Percentiles rank a stretch among this genome's conserved stretches.
Evolutionary conservation across 371 early-diverging fungal genomes (phyloP).

Genomic region (Saksenaea oblongispora): DNA sequence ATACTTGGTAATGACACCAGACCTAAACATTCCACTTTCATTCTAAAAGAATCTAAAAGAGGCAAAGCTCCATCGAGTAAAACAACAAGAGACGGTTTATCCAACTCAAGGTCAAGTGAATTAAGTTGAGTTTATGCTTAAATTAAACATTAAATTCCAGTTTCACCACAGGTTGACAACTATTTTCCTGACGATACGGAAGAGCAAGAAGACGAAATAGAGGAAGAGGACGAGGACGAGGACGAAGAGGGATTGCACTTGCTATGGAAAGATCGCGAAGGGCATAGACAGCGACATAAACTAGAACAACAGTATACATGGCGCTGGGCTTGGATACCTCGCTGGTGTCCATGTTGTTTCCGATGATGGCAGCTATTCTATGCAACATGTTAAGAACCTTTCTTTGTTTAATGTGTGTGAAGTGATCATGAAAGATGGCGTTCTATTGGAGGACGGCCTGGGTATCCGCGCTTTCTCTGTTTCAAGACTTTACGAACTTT

Average conservation of each 20-base stretch:
- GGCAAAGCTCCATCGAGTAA: background rate
- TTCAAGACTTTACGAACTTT: no score
- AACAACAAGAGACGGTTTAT: background rate
- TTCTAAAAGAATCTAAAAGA: background rate
- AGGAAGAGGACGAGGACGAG: constrained; percentile 8
- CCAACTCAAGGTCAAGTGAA: background rate
- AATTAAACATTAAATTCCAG: background rate
- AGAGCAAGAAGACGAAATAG: background rate
- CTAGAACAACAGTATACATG: constrained; percentile 18
- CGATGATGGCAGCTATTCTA: background rate
- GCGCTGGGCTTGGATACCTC: constrained; percentile 13
- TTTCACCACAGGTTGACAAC: background rate
- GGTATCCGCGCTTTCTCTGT: background rate
- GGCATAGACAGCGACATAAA: constrained; percentile 7
- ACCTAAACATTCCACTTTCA: background rate
- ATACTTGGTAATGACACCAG: background rate
- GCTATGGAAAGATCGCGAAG: constrained; percentile 11
- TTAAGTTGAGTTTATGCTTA: background rate
- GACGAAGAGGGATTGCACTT: constrained; percentile 22
- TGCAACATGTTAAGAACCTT: background rate
- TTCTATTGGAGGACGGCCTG: no score
- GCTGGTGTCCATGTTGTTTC: constrained; percentile 16
- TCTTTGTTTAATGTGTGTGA: background rate
- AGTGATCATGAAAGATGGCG: no score
- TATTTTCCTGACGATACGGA: background rate